Evolutionary conservation across 2,329 filamentous ascomycete species (phyloP).

Genomic region (Septoria petroselini): DNA sequence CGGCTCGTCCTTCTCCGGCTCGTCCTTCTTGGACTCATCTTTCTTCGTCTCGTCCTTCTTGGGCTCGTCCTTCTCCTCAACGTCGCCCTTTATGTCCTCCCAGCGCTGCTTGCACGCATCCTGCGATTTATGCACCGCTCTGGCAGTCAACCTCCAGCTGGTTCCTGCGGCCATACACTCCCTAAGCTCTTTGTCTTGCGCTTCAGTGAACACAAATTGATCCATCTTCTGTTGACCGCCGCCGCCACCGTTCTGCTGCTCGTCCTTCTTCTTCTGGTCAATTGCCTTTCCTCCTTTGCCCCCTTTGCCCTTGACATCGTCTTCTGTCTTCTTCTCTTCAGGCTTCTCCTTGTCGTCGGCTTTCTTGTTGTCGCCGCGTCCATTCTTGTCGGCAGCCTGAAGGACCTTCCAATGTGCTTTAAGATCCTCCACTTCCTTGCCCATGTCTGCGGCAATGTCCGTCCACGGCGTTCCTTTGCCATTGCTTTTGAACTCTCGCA

Average conservation of each 20-base stretch:
- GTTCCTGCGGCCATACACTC: conserved; percentile 4
- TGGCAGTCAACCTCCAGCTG: conserved; percentile 15
- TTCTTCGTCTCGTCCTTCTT: conserved; percentile 18
- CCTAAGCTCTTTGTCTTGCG: conserved; percentile 25
- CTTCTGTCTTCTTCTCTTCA: background rate
- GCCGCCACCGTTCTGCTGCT: conserved; percentile 1
- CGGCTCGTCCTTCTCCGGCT: conserved; percentile 23
- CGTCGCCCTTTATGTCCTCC: conserved; percentile 13
- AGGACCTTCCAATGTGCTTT: conserved; percentile 17
- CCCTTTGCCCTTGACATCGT: conserved; percentile 7
- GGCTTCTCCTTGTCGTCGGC: conserved; percentile 1
- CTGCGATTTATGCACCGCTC: conserved; percentile 10
- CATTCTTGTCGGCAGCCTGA: conserved; percentile 14
- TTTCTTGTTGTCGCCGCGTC: conserved; percentile 5
- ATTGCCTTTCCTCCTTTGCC: conserved; percentile 5
- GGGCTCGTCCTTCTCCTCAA: conserved; percentile 7
- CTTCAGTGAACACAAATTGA: conserved; percentile 20
- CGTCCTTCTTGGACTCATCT: conserved; percentile 19
- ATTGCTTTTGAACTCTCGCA: conserved; percentile 28
- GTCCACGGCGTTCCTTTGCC: conserved; percentile 17
- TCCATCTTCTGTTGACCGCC: conserved; percentile 1
- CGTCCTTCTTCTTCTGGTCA: conserved; percentile 5
- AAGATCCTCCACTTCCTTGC: background rate
- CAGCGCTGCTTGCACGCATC: conserved; percentile 13
- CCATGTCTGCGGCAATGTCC: conserved; percentile 19